Conservation (phyloP, 352 stramenopile genomes). For the Sclerospora graminicola region DNA sequence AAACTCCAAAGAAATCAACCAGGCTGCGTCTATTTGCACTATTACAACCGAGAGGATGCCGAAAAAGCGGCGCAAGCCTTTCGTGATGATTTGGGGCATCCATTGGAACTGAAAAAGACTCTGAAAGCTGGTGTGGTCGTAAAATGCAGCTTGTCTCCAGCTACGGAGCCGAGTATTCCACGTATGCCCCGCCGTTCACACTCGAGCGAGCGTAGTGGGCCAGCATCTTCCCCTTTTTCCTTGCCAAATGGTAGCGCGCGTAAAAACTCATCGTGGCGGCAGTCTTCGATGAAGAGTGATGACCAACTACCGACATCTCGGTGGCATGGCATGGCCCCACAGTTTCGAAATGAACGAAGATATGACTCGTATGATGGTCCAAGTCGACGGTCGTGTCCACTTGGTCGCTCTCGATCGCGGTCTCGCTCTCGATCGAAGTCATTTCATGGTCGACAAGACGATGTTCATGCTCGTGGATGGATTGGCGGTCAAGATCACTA, state of each 20-base stretch:
- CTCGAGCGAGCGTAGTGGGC: slow-evolving; percentile 23
- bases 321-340: slow-evolving; percentile 1
- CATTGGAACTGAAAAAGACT: slow-evolving; percentile 25
- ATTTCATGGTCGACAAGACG: slow-evolving; percentile 2
- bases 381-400: slow-evolving; percentile 7
- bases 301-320: slow-evolving; percentile 2
- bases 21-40: slow-evolving; percentile 34
- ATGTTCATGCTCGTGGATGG: not conserved
- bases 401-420: slow-evolving; percentile 7
- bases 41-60: slow-evolving; percentile 42
- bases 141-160: slow-evolving; percentile 13
- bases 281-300: slow-evolving; percentile 2
- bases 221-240: slow-evolving; percentile 10
- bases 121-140: slow-evolving; percentile 31
- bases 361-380: slow-evolving; percentile 4
- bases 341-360: slow-evolving; percentile 1
- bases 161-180: not conserved
- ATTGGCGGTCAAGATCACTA: not conserved
- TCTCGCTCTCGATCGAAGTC: slow-evolving; percentile 13
- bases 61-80: slow-evolving; percentile 28
- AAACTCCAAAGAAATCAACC: slow-evolving; percentile 28
- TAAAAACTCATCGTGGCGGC: slow-evolving; percentile 10
- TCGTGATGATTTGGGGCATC: slow-evolving; percentile 28
- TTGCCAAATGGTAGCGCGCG: slow-evolving; percentile 11
- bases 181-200: slow-evolving; percentile 14